Conservation (phyloP, 2,329 filamentous ascomycete species). For the Pseudocercospora fuligena region DNA sequence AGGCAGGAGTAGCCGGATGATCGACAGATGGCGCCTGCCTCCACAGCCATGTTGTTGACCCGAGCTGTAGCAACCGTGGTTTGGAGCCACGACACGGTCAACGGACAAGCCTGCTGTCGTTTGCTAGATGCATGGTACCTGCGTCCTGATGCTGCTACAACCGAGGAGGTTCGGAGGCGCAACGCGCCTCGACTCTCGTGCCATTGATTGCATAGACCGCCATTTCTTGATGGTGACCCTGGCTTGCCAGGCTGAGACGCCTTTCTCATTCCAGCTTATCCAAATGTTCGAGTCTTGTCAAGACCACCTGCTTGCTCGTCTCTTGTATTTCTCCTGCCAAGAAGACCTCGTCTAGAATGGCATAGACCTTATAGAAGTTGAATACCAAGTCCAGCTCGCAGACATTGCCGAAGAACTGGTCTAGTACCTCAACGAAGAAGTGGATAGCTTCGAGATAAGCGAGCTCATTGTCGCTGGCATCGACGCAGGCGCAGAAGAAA, state of each 20-base stretch:
- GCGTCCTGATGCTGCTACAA: neutral
- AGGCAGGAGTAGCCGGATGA: neutral
- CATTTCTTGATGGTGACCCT: neutral
- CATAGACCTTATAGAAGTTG: constrained; percentile 85
- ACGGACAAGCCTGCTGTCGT: neutral
- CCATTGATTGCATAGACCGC: neutral
- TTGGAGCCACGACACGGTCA: neutral
- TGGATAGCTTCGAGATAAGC: constrained; percentile 97
- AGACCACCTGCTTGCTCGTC: constrained; percentile 96
- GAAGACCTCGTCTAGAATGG: constrained; percentile 97
- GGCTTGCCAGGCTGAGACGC: neutral
- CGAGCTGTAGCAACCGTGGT: neutral
- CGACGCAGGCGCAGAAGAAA: constrained; percentile 99
- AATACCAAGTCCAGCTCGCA: constrained; percentile 92
- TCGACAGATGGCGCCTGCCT: neutral
- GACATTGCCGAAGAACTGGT: constrained; percentile 98
- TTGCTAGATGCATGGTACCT: neutral
- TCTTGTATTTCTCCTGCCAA: constrained; percentile 97
- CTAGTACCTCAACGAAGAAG: constrained; percentile 98
- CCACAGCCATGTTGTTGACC: neutral
- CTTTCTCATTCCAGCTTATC: constrained; percentile 81
- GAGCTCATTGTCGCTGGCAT: constrained; percentile 98
- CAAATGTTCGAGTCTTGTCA: constrained; percentile 91
- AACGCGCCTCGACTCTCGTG: neutral
- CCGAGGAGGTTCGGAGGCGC: neutral